Percentiles rank a stretch among this genome's conserved stretches.
Evolutionary conservation across 2,329 filamentous ascomycete species (phyloP).

Genomic region (Endothia cerciana): DNA sequence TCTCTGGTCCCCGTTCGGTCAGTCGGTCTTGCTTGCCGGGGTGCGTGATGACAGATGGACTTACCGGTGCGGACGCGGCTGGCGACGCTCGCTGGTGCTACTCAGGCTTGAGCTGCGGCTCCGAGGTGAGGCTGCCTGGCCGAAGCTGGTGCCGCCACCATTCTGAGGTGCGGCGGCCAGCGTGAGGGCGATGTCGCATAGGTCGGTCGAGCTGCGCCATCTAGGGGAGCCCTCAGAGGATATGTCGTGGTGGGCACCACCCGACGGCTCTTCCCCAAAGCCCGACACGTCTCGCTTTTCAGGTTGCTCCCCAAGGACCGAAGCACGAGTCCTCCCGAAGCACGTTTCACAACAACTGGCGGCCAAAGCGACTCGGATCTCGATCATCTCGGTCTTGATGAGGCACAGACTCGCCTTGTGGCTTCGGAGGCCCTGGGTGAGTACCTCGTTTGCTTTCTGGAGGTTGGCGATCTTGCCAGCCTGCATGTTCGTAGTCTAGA

Average conservation of each 20-base stretch:
- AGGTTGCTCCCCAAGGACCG: slow-evolving; percentile 4
- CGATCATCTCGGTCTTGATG: background rate
- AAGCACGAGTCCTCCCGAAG: background rate
- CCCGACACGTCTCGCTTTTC: background rate
- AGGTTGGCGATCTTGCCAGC: slow-evolving; percentile 18
- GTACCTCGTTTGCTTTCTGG: slow-evolving; percentile 12
- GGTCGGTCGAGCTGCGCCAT: background rate
- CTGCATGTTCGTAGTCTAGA: slow-evolving; percentile 6
- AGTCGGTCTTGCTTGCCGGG: too few relatives aligned
- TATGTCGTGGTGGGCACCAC: background rate
- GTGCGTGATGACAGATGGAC: background rate
- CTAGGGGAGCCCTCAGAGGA: background rate
- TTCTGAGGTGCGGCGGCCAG: slow-evolving; percentile 17
- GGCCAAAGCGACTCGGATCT: background rate
- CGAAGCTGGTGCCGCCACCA: too few relatives aligned
- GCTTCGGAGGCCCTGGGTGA: slow-evolving; percentile 28
- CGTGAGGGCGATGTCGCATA: slow-evolving; percentile 12
- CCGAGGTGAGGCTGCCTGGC: background rate
- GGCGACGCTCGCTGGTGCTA: slow-evolving; percentile 2
- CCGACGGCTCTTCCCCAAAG: background rate
- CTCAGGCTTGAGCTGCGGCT: background rate
- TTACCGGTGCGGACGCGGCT: slow-evolving; percentile 16
- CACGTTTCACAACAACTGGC: background rate
- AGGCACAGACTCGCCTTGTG: slow-evolving; percentile 8
- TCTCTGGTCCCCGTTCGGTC: slow-evolving; percentile 6